Percentiles rank a stretch among this genome's conserved stretches.
Evolutionary conservation across 139 green algal genomes (phyloP).

Genomic region (Closterium sp.): DNA sequence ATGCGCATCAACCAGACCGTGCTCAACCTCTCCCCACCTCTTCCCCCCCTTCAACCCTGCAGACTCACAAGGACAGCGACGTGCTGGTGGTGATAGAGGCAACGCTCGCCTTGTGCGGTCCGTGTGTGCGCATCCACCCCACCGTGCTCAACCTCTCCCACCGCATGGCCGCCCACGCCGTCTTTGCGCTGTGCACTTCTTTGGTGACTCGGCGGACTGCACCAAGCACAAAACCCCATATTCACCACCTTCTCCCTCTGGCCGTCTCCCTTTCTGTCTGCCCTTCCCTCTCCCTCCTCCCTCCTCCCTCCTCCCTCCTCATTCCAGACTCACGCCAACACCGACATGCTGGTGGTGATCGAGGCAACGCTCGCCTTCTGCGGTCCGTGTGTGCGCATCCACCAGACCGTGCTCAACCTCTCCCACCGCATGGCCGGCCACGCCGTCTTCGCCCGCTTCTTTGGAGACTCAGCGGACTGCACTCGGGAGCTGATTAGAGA

Average conservation of each 20-base stretch:
- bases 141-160: slow-evolving; percentile 11
- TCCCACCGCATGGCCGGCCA: slow-evolving; percentile 12
- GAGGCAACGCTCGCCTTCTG: slow-evolving; percentile 23
- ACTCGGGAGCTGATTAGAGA: background rate
- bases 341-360: slow-evolving; percentile 36
- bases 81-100: too few relatives aligned
- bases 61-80: background rate
- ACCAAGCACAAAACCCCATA: too few relatives aligned
- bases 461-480: slow-evolving; percentile 15
- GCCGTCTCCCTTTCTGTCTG: too few relatives aligned
- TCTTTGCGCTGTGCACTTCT: slow-evolving; percentile 29
- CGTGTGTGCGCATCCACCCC: slow-evolving; percentile 20
- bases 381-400: slow-evolving; percentile 21
- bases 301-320: too few relatives aligned
- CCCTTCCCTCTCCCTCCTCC: too few relatives aligned
- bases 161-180: slow-evolving; percentile 12
- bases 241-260: too few relatives aligned
- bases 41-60: too few relatives aligned
- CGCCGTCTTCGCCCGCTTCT: slow-evolving; percentile 24
- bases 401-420: slow-evolving; percentile 35
- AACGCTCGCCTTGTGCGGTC: background rate
- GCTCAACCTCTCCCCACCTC: background rate
- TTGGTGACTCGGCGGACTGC: slow-evolving; percentile 15
- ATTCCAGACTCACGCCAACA: background rate
- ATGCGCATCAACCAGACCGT: background rate